Evolutionary conservation across 768 basidiomycete genomes (phyloP).

Genomic region (Lactarius hatsudake): DNA sequence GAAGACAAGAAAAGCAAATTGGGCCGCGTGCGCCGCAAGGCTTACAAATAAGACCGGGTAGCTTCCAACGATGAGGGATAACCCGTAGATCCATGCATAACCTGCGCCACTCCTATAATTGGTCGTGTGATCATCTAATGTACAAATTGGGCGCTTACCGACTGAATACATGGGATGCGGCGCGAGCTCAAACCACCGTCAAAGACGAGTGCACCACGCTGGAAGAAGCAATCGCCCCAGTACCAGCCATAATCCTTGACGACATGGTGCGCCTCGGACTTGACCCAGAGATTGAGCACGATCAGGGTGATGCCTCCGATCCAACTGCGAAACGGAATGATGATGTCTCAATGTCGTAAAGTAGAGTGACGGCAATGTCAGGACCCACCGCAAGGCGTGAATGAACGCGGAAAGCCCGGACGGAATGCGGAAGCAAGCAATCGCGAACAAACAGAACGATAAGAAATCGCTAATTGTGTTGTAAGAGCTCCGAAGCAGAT

Average conservation of each 20-base stretch:
- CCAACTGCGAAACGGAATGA: slow-evolving; percentile 55
- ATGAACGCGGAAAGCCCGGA: slow-evolving; percentile 66
- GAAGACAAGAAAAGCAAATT: slow-evolving; percentile 92
- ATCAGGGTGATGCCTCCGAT: slow-evolving; percentile 80
- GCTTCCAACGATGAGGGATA: slow-evolving; percentile 86
- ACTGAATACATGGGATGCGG: slow-evolving; percentile 97
- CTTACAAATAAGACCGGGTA: slow-evolving; percentile 91
- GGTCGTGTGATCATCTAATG: not conserved
- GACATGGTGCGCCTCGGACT: slow-evolving; percentile 94
- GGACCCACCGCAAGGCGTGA: slow-evolving; percentile 70
- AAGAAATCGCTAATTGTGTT: slow-evolving; percentile 72
- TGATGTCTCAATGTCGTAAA: slow-evolving; percentile 13
- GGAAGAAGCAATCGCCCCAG: slow-evolving; percentile 92
- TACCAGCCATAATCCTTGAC: slow-evolving; percentile 99
- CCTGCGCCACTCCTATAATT: slow-evolving; percentile 41
- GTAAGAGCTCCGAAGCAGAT: not conserved
- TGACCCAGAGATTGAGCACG: slow-evolving; percentile 97
- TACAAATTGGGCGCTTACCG: slow-evolving; percentile 38
- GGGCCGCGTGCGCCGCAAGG: slow-evolving; percentile 90
- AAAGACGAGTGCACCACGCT: slow-evolving; percentile 89
- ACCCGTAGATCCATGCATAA: slow-evolving; percentile 97
- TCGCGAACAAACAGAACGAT: slow-evolving; percentile 92
- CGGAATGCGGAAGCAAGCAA: slow-evolving; percentile 88
- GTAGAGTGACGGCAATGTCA: not conserved
- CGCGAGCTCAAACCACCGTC: slow-evolving; percentile 94